A percentile compares a stretch with the other conserved stretches of the same genome.
phyloP scores from a whole-genome alignment of 2,329 filamentous ascomycete genomes.

The Zasmidium citrigriseum region DNA sequence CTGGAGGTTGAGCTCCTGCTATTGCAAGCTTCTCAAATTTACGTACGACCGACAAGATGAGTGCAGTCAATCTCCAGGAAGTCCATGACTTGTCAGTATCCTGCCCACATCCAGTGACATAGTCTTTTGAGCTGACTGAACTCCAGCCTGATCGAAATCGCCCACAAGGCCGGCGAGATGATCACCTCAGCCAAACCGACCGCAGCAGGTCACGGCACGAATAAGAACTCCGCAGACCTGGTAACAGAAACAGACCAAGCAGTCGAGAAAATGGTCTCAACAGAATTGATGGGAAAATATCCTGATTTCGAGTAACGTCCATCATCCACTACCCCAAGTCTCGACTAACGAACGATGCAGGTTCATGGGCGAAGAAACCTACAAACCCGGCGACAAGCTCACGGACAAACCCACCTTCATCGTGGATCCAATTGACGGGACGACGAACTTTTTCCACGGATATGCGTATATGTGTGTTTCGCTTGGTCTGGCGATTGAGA shows the following conservation, averaged over 20 bases:
- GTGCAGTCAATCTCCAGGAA: conserved; percentile 43
- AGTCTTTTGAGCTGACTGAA: neutral
- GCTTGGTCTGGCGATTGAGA: conserved; percentile 36
- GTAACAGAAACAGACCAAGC: conserved; percentile 66
- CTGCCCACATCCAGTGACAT: neutral
- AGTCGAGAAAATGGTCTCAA: conserved; percentile 60
- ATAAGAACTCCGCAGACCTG: conserved; percentile 60
- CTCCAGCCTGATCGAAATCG: conserved; percentile 30
- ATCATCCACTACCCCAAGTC: too few species aligned
- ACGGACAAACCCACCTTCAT: conserved; percentile 73
- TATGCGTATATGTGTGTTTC: conserved; percentile 59
- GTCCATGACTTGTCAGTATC: conserved; percentile 43
- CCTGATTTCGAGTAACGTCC: conserved; percentile 52
- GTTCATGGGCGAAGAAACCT: conserved; percentile 78
- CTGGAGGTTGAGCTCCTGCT: neutral
- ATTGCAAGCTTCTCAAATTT: too few species aligned
- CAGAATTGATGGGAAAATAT: conserved; percentile 52
- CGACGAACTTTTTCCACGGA: conserved; percentile 77
- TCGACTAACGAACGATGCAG: too few species aligned
- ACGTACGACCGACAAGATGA: conserved; percentile 14
- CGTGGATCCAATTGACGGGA: conserved; percentile 81
- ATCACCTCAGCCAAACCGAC: conserved; percentile 48
- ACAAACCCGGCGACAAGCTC: conserved; percentile 65
- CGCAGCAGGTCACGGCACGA: conserved; percentile 43
- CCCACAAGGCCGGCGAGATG: conserved; percentile 48